Conservation (phyloP, 1,284 basidiomycete genomes). For the Moesziomyces aphidis region DNA sequence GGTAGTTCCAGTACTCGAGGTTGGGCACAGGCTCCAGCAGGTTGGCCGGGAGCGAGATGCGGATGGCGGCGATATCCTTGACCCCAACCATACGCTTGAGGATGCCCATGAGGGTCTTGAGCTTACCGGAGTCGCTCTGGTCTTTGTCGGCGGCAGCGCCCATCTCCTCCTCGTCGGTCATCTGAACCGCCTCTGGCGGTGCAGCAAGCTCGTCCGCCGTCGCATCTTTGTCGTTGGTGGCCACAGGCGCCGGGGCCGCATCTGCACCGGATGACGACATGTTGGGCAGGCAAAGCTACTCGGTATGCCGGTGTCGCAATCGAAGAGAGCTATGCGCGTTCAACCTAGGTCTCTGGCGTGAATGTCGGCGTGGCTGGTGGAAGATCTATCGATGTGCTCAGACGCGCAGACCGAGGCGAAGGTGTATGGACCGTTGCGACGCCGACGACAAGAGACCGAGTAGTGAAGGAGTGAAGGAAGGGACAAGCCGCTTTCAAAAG, state of each 20-base stretch:
- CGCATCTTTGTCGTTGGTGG: constrained; percentile 42
- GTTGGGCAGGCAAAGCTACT: neutral
- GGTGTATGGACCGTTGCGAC: no score
- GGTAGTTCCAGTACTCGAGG: constrained; percentile 75
- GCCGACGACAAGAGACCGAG: neutral
- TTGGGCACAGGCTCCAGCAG: constrained; percentile 65
- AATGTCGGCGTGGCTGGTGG: neutral
- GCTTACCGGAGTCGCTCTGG: constrained; percentile 60
- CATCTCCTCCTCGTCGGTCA: constrained; percentile 61
- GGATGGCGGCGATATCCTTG: constrained; percentile 65
- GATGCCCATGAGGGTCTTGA: constrained; percentile 62
- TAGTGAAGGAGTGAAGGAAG: neutral
- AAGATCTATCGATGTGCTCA: neutral
- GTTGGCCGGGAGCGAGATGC: constrained; percentile 65
- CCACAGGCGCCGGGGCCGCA: constrained; percentile 10
- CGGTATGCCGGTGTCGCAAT: no score
- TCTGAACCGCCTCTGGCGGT: constrained; percentile 56
- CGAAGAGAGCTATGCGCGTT: neutral
- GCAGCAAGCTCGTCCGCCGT: constrained; percentile 52
- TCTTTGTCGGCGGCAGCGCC: constrained; percentile 58
- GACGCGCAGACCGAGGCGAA: no score
- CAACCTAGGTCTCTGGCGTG: neutral
- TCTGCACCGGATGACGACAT: constrained; percentile 33
- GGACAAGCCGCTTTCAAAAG: neutral
- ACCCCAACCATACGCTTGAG: constrained; percentile 65